Evolutionary conservation across 1,139 yeast genomes (phyloP), one percentile per base, ranked within the genome.

Genomic region (Kazachstania sp.): DNA sequence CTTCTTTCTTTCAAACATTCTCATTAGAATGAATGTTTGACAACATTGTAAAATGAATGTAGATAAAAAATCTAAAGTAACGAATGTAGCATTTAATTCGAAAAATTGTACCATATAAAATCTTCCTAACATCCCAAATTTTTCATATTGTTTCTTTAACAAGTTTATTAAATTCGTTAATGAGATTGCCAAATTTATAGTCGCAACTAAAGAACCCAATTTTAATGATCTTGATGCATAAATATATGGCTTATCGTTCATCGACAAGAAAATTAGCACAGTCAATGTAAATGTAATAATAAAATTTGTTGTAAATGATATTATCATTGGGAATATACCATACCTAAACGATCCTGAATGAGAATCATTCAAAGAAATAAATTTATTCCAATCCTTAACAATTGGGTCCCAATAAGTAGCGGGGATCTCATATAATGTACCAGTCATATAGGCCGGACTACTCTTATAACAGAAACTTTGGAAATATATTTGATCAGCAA

Each of bases 11-110:
- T 78, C 78, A 57, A 84, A 86, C 28, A 85, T 67, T 46, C 92
- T 69, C 78, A 83, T 82, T 6, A 84, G 72, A 26, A 85, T 81
- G 58, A 84, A 90, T 0, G 85, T 88, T 61, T 85, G 92, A 49
- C 86, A 80, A 34, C 85, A 68, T 60, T 82, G 84, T 19, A 84
- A 68, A 5, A 84, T 59, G 7, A 83, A 64, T 20, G 80, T 80
- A 29, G 80, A 77, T 1, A 86, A 60, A 38, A 85, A 70, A 55
- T 82, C 87, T n/a, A 85, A 68, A 8, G 79, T 71, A 47, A 78
- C 75, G 53, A 84, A 74, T 19, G 77, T 73, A 6, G 69, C 54
- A 37, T 77, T 74, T 2, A 59, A 58, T 52, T 78, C 72, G n/a
- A 85, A 65, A 13, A 66, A 62, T 38, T 69, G 68, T 26, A 83